Conservation (phyloP, 768 basidiomycete species). For the Lentinula sp. region DNA sequence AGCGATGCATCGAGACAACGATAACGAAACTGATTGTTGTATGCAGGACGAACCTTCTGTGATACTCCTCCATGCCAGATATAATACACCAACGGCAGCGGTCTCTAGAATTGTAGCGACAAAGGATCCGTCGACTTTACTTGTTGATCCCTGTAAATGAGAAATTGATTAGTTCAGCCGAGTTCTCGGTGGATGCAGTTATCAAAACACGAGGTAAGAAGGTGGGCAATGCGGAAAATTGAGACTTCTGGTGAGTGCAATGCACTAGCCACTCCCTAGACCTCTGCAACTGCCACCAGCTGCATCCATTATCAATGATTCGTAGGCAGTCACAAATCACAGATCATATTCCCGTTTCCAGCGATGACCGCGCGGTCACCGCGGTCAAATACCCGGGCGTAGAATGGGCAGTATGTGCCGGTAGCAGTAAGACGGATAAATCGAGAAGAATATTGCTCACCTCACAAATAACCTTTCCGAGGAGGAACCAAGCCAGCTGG, state of each 20-base stretch:
- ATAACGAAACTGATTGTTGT: background rate
- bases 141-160: constrained; percentile 43
- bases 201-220: background rate
- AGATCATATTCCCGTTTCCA: too few relatives aligned
- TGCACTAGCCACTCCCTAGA: too few relatives aligned
- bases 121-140: constrained; percentile 82
- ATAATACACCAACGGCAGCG: constrained; percentile 59
- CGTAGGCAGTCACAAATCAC: too few relatives aligned
- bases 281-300: too few relatives aligned
- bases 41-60: constrained; percentile 64
- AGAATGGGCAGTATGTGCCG: background rate
- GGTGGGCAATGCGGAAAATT: too few relatives aligned
- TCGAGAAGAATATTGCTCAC: constrained; percentile 20
- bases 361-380: background rate
- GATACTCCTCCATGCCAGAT: constrained; percentile 80
- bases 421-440: background rate
- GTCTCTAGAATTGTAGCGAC: constrained; percentile 83
- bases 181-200: background rate
- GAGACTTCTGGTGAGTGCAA: too few relatives aligned
- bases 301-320: too few relatives aligned
- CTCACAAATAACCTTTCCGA: constrained; percentile 71
- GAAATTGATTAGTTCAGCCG: background rate
- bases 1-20: background rate
- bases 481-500: constrained; percentile 80
- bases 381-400: background rate